A percentile compares a stretch with the other conserved stretches of the same genome.
These are phyloP conservation scores for Saccharum officinarum DNA, from an alignment of 176 grass and related monocot species.

Conservation along the genomic window DNA sequence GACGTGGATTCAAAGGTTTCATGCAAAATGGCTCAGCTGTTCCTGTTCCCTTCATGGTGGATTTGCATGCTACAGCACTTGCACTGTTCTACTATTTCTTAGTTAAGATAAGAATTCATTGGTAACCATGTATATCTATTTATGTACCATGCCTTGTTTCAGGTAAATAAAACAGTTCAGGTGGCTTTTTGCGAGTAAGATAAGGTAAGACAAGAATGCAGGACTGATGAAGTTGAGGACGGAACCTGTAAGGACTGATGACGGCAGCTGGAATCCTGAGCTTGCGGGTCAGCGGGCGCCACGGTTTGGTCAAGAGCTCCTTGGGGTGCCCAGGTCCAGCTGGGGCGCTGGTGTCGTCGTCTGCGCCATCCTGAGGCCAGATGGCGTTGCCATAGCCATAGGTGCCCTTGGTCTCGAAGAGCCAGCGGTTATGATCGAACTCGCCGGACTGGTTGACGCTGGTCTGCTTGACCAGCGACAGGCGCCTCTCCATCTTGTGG, in stretches of 20 bases:
- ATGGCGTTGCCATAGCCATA: slow-evolving; percentile 97
- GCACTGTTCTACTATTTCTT: background rate
- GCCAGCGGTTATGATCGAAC: slow-evolving; percentile 95
- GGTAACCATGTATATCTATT: background rate
- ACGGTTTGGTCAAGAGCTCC: slow-evolving; percentile 82
- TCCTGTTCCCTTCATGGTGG: background rate
- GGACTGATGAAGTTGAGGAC: background rate
- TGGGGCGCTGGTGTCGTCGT: slow-evolving; percentile 46
- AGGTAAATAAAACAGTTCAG: background rate
- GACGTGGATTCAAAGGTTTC: background rate
- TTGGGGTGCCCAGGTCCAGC: slow-evolving; percentile 57
- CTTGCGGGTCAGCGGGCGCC: slow-evolving; percentile 95
- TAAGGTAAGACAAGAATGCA: background rate
- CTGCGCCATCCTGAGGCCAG: slow-evolving; percentile 71
- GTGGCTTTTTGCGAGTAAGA: background rate
- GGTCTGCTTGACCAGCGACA: slow-evolving; percentile 65
- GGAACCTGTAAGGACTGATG: slow-evolving; percentile 92
- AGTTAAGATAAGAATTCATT: slow-evolving; percentile 10
- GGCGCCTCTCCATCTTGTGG: slow-evolving; percentile 54
- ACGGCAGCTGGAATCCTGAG: slow-evolving; percentile 77
- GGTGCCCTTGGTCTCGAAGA: slow-evolving; percentile 98
- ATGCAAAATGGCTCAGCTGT: slow-evolving; percentile 11
- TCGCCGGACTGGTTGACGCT: slow-evolving; percentile 51
- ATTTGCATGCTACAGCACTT: background rate
- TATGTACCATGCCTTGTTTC: background rate